Base-by-base conservation (phyloP, 495 filamentous ascomycete species). In the Stereocaulon alpinum region DNA sequence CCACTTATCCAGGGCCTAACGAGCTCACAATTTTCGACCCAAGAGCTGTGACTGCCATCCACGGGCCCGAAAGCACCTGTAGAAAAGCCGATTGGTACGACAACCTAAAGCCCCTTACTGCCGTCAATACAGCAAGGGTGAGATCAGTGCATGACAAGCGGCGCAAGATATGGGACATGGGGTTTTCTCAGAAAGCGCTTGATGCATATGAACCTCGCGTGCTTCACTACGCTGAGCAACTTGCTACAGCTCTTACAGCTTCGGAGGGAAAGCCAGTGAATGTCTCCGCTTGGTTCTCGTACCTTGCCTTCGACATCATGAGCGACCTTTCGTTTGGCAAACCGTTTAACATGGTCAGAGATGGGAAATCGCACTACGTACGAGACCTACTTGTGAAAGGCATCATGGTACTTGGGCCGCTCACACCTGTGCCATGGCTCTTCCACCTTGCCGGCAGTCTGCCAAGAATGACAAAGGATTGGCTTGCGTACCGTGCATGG, bases 241-340 rank as follows among this genome's bases (percentile, higher is more conserved):
- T 40, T 40, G 10, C 20, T n/a, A 20, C 9, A 52, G 34, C 40
- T 15, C 14, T 59, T 29, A 67, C 69, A 3, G 30, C 71, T 4
- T 52, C 66, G 0, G 64, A 56, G 3, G 73, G 75, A 45, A 68
- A 71, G 54, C 58, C 70, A 10, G 54, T 79, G 22, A 65, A 75
- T 53, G 63, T 75, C 15, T 68, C 70, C 0, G 49, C 68, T 10
- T 76, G 72, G 73, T 73, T 80, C 52, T 71, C 68, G 30, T 75
- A 67, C 54, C 76, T 72, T 56, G 29, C 80, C 49, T 88, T 87
- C 73, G 86, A 91, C 63, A 81, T 88, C 22, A 81, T 90, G 69
- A 86, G 85, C 4, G 82, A 87, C 40, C 64, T 90, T 10, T 78
- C 77, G 58, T 89, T 88, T 64, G 84, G 82, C 17, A 86, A 87